Evolutionary conservation across 192 early-diverging fungal genomes (phyloP).

Genomic region (Umbelopsis sp.): DNA sequence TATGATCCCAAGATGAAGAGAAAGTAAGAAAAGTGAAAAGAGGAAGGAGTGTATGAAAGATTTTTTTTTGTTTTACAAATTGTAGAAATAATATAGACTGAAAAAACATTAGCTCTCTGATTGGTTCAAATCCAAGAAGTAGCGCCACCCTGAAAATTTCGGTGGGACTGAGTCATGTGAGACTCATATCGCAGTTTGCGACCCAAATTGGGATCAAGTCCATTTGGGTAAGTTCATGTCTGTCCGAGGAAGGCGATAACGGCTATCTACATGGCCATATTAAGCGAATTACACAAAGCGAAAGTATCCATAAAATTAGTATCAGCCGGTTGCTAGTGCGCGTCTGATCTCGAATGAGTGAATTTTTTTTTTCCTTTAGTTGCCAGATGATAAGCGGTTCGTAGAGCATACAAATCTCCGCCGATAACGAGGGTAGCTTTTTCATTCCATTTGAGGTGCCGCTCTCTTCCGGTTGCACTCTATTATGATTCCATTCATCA

Average conservation of each 20-base stretch:
- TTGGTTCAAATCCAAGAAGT: not conserved
- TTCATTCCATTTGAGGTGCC: slow-evolving; percentile 14
- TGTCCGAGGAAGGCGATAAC: too few relatives aligned
- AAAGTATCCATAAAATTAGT: too few relatives aligned
- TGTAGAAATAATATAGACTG: slow-evolving; percentile 9
- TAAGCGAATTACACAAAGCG: too few relatives aligned
- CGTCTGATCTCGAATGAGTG: too few relatives aligned
- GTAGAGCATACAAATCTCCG: not conserved
- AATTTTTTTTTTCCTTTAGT: too few relatives aligned
- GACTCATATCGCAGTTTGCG: not conserved
- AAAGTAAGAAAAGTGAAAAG: not conserved
- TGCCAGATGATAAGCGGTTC: too few relatives aligned
- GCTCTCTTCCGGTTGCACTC: slow-evolving; percentile 36
- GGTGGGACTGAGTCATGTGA: slow-evolving; percentile 15
- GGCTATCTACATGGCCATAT: too few relatives aligned
- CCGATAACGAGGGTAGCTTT: not conserved
- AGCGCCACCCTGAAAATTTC: slow-evolving; percentile 11
- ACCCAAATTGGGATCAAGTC: too few relatives aligned
- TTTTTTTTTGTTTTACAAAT: slow-evolving; percentile 7
- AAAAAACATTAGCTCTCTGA: not conserved
- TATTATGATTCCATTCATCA: slow-evolving; percentile 36
- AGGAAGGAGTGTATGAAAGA: not conserved
- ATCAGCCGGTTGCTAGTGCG: too few relatives aligned
- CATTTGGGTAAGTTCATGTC: too few relatives aligned
- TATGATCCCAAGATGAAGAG: slow-evolving; percentile 4